These are phyloP conservation scores for Micractinium sp. DNA, from an alignment of 139 green algal genomes.

Conservation along the genomic window DNA sequence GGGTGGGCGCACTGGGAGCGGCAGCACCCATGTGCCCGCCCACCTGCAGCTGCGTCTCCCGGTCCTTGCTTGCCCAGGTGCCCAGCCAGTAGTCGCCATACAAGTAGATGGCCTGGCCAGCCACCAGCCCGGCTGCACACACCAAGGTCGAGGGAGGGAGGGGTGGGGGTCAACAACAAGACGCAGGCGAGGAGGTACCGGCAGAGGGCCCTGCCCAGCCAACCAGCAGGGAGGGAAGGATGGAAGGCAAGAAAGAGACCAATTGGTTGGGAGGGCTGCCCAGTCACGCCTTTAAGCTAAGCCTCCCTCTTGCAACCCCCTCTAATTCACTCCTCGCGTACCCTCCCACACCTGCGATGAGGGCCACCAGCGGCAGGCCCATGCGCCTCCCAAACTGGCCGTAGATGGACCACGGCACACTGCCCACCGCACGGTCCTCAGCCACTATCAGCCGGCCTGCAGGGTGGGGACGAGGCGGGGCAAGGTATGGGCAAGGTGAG, in stretches of 20 bases:
- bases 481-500: too few relatives aligned
- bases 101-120: constrained; percentile 69
- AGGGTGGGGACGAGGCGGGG: neutral
- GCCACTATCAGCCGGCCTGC: constrained; percentile 42
- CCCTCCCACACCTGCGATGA: constrained; percentile 19
- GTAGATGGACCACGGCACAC: constrained; percentile 73
- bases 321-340: too few relatives aligned
- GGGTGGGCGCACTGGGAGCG: too few relatives aligned
- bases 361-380: constrained; percentile 21
- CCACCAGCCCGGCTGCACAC: constrained; percentile 57
- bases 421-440: constrained; percentile 50
- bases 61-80: constrained; percentile 54
- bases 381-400: constrained; percentile 49
- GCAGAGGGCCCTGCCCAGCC: neutral
- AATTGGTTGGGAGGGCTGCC: neutral
- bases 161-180: neutral
- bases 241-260: neutral
- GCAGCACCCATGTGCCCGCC: neutral
- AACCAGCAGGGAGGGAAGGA: neutral
- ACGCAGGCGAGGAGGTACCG: neutral
- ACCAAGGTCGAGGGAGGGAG: neutral
- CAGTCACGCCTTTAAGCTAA: too few relatives aligned
- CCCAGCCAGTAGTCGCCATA: constrained; percentile 73
- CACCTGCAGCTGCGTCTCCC: constrained; percentile 43
- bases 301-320: neutral